Evolutionary conservation across 768 basidiomycete species (phyloP).

Genomic region (Macrolepiota fuliginosa): DNA sequence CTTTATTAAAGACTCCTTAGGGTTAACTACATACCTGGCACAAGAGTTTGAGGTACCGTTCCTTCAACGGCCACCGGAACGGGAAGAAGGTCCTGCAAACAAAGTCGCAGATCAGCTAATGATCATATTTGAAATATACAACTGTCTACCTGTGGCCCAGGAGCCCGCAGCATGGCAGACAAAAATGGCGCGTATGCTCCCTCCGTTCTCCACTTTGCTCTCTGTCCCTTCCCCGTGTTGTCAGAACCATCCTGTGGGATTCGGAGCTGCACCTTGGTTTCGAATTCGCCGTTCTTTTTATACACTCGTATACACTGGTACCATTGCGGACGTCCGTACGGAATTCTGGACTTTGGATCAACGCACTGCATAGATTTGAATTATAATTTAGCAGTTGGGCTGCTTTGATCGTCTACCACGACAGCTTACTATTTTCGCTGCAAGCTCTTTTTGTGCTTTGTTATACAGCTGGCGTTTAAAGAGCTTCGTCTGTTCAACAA

Average conservation of each 20-base stretch:
- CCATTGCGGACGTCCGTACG: slow-evolving; percentile 13
- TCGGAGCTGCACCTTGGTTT: slow-evolving; percentile 26
- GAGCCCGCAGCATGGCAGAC: slow-evolving; percentile 16
- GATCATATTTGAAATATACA: not conserved
- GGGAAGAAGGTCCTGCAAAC: slow-evolving; percentile 27
- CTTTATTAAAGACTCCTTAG: not conserved
- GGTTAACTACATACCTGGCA: not conserved
- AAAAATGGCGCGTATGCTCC: slow-evolving; percentile 33
- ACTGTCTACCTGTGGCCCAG: slow-evolving; percentile 28
- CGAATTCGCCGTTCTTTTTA: slow-evolving; percentile 24
- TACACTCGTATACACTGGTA: slow-evolving; percentile 24
- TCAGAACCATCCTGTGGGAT: slow-evolving; percentile 15
- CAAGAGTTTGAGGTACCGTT: not conserved
- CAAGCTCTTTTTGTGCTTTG: slow-evolving; percentile 21
- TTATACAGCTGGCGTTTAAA: slow-evolving; percentile 29
- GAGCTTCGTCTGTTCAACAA: slow-evolving; percentile 28
- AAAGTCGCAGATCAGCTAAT: not conserved
- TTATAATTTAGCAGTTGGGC: slow-evolving; percentile 5
- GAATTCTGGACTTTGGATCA: not conserved
- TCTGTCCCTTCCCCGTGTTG: not conserved
- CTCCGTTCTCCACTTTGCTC: slow-evolving; percentile 16
- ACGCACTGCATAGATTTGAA: not conserved
- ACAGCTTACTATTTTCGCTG: slow-evolving; percentile 19
- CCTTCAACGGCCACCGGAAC: slow-evolving; percentile 26
- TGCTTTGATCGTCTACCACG: not conserved